Evolutionary conservation across 2,329 filamentous ascomycete genomes (phyloP), one percentile per base, ranked within the genome.

Genomic region (Cordyceps militaris): DNA sequence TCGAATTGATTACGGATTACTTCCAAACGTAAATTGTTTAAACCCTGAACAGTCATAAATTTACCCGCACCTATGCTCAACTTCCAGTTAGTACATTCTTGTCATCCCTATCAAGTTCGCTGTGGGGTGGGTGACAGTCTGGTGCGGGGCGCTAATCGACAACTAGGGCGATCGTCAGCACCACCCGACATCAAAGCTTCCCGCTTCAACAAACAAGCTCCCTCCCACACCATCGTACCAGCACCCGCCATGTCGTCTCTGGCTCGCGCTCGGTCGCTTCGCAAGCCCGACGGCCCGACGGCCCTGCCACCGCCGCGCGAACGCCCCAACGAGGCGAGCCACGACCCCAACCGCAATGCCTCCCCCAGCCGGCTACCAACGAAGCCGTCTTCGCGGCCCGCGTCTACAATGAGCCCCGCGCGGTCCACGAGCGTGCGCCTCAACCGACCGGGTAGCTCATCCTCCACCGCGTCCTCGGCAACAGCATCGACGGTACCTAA

Each of bases 321-420:
- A 60, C 43, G 57, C 21, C 23, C 10, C 26, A n/a, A 14, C 36
- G 26, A 26, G 3, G 11, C n/a, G 36, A 51, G 19, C 36, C 60
- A 54, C 60, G 67, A 68, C 40, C 57, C 66, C 26, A 40, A 13
- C 24, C 70, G 74, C 58, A 74, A 67, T 62, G 65, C 62, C 19
- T 81, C 79, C 10, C 78, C 79, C 2, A 82, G 75, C 64, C 74
- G 79, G 40, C 69, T 82, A 32, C 79, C 79, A 40, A 66, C 77
- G 62, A 80, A 78, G 64, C 76, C 76, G 2, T 23, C 53, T 11
- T 21, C 67, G 44, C 70, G 71, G 11, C 61, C 67, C 8, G 64
- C 63, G 36, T 63, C 68, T 40, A 70, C 71, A 21, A 63, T 67
- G 40, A 70, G 71, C 58, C 60, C 51, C 28, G 28, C 58, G 3